Evolutionary conservation across 768 basidiomycete species (phyloP).

Genomic region (Kwoniella sp.): DNA sequence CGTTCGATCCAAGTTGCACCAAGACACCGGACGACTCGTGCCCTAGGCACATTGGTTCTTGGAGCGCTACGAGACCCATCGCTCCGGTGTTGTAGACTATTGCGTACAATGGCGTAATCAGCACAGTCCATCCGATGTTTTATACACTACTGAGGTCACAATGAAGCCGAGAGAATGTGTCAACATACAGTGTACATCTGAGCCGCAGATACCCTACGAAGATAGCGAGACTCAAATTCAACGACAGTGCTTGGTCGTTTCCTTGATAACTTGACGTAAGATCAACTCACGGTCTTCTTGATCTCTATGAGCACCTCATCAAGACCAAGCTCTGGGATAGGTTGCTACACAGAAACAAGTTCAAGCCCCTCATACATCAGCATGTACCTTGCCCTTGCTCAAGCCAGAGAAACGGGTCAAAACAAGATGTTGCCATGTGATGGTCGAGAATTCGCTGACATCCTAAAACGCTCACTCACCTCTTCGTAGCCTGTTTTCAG

Average conservation of each 20-base stretch:
- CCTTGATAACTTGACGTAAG: too few relatives aligned
- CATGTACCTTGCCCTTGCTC: too few relatives aligned
- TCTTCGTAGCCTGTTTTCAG: conserved; percentile 41
- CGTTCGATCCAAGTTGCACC: conserved; percentile 56
- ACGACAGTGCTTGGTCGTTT: too few relatives aligned
- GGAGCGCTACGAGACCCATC: conserved; percentile 58
- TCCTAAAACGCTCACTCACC: conserved; percentile 31
- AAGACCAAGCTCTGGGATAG: conserved; percentile 57
- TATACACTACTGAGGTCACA: too few relatives aligned
- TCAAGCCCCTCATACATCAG: not conserved
- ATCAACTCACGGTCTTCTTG: conserved; percentile 82
- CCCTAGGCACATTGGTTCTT: conserved; percentile 72
- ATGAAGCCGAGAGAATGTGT: too few relatives aligned
- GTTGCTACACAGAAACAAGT: conserved; percentile 31
- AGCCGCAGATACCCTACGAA: conserved; percentile 75
- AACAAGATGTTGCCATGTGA: too few relatives aligned
- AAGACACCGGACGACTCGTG: conserved; percentile 88
- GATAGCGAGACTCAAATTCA: not conserved
- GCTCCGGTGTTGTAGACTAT: conserved; percentile 77
- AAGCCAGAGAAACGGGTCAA: too few relatives aligned
- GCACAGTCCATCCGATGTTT: too few relatives aligned
- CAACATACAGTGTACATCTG: conserved; percentile 61
- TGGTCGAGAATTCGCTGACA: too few relatives aligned
- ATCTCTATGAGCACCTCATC: conserved; percentile 84
- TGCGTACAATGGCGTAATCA: too few relatives aligned